Percentiles rank a stretch among this genome's conserved stretches.
Evolutionary conservation across 331 rosid genomes (phyloP).

Genomic region (Rosa hybrid): DNA sequence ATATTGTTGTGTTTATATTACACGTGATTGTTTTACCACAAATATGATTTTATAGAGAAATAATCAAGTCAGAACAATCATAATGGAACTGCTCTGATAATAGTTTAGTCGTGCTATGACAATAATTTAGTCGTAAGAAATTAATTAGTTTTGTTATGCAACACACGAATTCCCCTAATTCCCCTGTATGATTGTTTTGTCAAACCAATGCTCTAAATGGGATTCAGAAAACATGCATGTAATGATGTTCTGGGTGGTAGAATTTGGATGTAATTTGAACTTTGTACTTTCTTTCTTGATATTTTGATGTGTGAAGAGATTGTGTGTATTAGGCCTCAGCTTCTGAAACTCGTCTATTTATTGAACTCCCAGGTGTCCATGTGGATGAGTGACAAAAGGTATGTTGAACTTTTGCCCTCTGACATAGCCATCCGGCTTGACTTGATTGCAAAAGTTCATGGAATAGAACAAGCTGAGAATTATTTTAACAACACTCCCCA

Average conservation of each 20-base stretch:
- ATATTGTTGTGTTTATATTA: background rate
- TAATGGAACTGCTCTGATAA: no score
- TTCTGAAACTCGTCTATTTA: background rate
- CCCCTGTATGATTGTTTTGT: background rate
- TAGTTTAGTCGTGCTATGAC: no score
- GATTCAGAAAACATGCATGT: background rate
- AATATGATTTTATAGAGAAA: background rate
- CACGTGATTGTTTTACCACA: no score
- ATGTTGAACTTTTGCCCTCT: background rate
- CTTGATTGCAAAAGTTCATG: conserved; percentile 39
- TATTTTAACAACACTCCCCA: conserved; percentile 30
- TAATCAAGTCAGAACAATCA: background rate
- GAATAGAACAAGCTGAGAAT: conserved; percentile 30
- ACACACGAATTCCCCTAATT: background rate
- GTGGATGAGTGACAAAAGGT: conserved; percentile 40
- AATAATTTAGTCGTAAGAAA: background rate
- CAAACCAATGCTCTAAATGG: background rate
- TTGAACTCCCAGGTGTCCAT: conserved; percentile 20
- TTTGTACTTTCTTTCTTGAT: background rate
- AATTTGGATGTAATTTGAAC: background rate
- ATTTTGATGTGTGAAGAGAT: background rate
- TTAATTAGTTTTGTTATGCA: background rate
- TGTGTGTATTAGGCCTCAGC: background rate
- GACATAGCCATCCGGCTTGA: conserved; percentile 30
- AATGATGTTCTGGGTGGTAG: background rate